Evolutionary conservation across 306 rosid species (phyloP).

Genomic region (Trichosanthes cucumerina): DNA sequence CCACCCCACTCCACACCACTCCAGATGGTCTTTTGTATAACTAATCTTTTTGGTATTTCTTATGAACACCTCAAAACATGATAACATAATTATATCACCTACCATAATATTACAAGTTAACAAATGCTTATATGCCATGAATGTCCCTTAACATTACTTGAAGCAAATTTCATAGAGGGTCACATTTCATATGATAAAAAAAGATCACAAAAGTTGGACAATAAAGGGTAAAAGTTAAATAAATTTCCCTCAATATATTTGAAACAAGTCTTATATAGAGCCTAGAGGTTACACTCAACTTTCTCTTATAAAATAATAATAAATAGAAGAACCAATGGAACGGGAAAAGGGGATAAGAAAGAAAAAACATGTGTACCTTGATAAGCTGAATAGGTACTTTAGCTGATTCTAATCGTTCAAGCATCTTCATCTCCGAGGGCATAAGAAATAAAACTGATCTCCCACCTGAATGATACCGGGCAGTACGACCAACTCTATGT

Average conservation of each 20-base stretch:
- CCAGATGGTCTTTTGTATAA: neutral
- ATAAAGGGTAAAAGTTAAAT: neutral
- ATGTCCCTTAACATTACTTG: neutral
- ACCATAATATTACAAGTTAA: neutral
- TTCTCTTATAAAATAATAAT: neutral
- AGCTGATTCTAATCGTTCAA: slow-evolving; percentile 54
- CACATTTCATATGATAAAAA: neutral
- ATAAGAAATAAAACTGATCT: slow-evolving; percentile 61
- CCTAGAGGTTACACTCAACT: neutral
- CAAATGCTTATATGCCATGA: neutral
- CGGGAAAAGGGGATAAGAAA: neutral
- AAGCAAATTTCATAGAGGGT: neutral
- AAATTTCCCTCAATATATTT: neutral
- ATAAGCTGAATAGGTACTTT: slow-evolving; percentile 55
- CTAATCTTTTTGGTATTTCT: neutral
- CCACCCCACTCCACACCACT: neutral
- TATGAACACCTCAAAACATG: neutral
- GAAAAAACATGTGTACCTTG: slow-evolving; percentile 40
- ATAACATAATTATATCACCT: neutral
- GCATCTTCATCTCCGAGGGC: slow-evolving; percentile 78
- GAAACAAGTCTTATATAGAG: neutral
- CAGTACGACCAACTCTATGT: slow-evolving; percentile 97
- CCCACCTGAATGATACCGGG: slow-evolving; percentile 71
- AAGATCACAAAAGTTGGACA: neutral
- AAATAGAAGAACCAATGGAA: neutral